Conservation (phyloP, 495 filamentous ascomycete genomes). For the Podospora appendiculata region DNA sequence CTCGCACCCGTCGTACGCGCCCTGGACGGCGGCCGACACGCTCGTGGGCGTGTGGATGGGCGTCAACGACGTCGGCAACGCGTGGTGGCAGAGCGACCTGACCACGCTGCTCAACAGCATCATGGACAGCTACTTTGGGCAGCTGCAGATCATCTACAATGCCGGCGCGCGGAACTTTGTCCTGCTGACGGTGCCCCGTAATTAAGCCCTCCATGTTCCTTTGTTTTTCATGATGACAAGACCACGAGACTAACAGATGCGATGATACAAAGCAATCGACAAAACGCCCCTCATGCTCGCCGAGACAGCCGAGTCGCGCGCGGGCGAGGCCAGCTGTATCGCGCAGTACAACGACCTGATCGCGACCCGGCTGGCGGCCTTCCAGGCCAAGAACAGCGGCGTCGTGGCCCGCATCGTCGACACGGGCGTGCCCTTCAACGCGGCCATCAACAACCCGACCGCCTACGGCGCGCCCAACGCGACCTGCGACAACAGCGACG, state of each 20-base stretch:
- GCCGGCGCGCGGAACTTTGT: slow-evolving; percentile 67
- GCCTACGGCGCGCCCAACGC: slow-evolving; percentile 35
- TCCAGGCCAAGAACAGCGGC: slow-evolving; percentile 21
- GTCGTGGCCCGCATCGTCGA: slow-evolving; percentile 27
- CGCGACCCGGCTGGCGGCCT: slow-evolving; percentile 12
- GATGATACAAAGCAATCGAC: slow-evolving; percentile 40
- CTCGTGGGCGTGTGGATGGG: slow-evolving; percentile 71
- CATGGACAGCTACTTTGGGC: slow-evolving; percentile 49
- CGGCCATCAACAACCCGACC: slow-evolving; percentile 31
- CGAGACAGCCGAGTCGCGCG: slow-evolving; percentile 12
- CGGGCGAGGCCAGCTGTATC: slow-evolving; percentile 27
- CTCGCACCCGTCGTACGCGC: slow-evolving; percentile 27
- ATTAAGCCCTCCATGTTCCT: background rate
- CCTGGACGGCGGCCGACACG: slow-evolving; percentile 53
- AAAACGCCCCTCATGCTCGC: slow-evolving; percentile 48
- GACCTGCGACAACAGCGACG: slow-evolving; percentile 36
- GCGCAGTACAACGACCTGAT: slow-evolving; percentile 31
- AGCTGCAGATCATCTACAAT: slow-evolving; percentile 51
- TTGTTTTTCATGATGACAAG: background rate
- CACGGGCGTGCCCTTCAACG: slow-evolving; percentile 30
- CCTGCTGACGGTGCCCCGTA: slow-evolving; percentile 64
- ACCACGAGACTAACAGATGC: background rate
- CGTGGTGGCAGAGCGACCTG: slow-evolving; percentile 41
- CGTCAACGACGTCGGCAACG: slow-evolving; percentile 71
- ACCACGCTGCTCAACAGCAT: slow-evolving; percentile 42